Percentiles rank a stretch among this genome's conserved stretches.
Evolutionary conservation across 768 basidiomycete genomes (phyloP).

Genomic region (Suillus clintonianus): DNA sequence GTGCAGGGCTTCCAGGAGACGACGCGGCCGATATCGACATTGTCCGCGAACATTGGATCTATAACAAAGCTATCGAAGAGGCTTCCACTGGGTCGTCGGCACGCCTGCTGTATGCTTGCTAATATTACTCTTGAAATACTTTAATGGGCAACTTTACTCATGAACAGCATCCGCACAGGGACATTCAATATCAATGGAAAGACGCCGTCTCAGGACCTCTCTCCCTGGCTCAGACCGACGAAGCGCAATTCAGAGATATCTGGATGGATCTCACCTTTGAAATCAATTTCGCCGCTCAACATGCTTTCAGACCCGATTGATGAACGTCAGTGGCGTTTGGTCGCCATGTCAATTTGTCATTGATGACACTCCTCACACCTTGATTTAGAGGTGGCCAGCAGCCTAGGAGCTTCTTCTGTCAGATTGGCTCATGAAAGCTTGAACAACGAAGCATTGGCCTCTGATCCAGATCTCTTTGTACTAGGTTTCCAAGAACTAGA

Average conservation of each 20-base stretch:
- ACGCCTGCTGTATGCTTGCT: slow-evolving; percentile 21
- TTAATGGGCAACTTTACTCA: slow-evolving; percentile 2
- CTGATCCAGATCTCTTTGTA: slow-evolving; percentile 69
- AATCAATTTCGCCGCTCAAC: slow-evolving; percentile 38
- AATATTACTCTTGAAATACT: not conserved
- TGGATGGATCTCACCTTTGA: slow-evolving; percentile 35
- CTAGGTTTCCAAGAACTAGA: slow-evolving; percentile 83
- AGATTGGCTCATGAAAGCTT: not conserved
- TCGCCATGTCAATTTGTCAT: not conserved
- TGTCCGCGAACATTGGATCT: slow-evolving; percentile 69
- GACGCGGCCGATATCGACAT: slow-evolving; percentile 58
- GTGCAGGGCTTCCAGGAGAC: slow-evolving; percentile 63
- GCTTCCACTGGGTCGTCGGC: slow-evolving; percentile 22
- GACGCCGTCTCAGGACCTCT: slow-evolving; percentile 70
- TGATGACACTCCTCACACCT: not conserved
- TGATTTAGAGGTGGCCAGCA: slow-evolving; percentile 13
- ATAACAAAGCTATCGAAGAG: slow-evolving; percentile 40
- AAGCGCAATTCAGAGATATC: slow-evolving; percentile 1
- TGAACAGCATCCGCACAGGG: slow-evolving; percentile 62
- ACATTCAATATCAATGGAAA: slow-evolving; percentile 88
- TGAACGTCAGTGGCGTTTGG: slow-evolving; percentile 17
- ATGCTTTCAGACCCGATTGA: slow-evolving; percentile 21
- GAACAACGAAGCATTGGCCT: slow-evolving; percentile 20
- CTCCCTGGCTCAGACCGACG: slow-evolving; percentile 54
- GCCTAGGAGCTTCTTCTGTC: slow-evolving; percentile 10